phyloP scores from a whole-genome alignment of 441 rosid genomes.

The Croton laevigatus region DNA sequence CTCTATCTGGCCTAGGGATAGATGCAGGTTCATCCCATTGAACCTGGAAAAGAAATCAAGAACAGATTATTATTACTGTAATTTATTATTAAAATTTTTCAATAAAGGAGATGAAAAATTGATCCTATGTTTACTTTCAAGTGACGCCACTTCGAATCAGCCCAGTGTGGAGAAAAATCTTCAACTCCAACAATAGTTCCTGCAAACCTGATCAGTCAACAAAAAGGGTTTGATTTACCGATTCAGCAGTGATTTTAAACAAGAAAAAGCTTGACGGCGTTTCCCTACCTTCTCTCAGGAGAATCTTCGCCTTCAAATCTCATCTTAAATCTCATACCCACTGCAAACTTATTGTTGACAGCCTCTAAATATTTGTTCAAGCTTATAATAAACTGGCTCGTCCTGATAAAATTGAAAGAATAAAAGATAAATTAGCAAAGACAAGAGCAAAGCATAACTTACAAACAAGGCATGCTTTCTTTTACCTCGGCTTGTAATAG shows the following conservation, averaged over 20 bases:
- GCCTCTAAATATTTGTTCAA: conserved; percentile 75
- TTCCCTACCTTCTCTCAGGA: conserved; percentile 74
- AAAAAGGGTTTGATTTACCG: not conserved
- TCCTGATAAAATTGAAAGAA: conserved; percentile 35
- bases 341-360: conserved; percentile 45
- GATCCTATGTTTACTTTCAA: conserved; percentile 53
- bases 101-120: not conserved
- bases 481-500: conserved; percentile 88
- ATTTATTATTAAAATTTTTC: not conserved
- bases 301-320: conserved; percentile 96
- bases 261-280: not conserved
- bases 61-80: conserved; percentile 13
- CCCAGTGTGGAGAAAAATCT: conserved; percentile 74
- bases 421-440: not conserved
- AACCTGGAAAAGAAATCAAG: conserved; percentile 39
- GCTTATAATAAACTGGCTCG: conserved; percentile 79
- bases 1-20: conserved; percentile 76
- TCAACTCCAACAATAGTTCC: conserved; percentile 84
- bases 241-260: not conserved
- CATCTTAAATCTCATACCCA: conserved; percentile 94
- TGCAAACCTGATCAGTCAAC: conserved; percentile 51
- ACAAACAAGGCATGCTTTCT: not conserved
- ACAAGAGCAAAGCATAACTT: not conserved
- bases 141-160: conserved; percentile 79
- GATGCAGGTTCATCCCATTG: conserved; percentile 95